Percentiles rank a stretch among this genome's conserved stretches.
These are phyloP conservation scores for Copromyces sp. DNA, from an alignment of 495 filamentous ascomycete species.

Conservation along the genomic window DNA sequence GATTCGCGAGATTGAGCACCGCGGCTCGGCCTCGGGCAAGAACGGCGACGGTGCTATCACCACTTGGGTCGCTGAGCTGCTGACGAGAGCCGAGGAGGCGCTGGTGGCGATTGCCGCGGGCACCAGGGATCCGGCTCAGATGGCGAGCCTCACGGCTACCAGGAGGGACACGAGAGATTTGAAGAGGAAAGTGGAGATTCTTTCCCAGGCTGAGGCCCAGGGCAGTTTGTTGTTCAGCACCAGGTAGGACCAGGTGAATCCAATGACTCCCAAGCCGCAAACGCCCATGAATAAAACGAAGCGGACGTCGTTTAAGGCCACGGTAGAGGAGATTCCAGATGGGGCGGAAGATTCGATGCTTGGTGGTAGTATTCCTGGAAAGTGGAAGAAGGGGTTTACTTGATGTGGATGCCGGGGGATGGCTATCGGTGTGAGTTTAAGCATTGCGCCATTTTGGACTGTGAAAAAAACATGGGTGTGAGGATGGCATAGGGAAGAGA, in stretches of 20 bases:
- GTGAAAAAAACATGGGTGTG: background rate
- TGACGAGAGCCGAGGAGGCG: slow-evolving; percentile 29
- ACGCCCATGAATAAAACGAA: background rate
- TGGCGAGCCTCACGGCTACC: slow-evolving; percentile 20
- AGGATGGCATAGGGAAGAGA: background rate
- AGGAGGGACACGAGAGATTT: slow-evolving; percentile 11
- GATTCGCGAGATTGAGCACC: slow-evolving; percentile 32
- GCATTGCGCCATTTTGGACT: background rate
- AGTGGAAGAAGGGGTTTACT: background rate
- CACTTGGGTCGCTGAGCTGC: slow-evolving; percentile 32
- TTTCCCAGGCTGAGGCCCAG: slow-evolving; percentile 7
- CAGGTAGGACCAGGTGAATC: background rate
- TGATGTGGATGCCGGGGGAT: background rate
- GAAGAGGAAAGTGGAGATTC: slow-evolving; percentile 19
- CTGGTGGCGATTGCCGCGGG: slow-evolving; percentile 13
- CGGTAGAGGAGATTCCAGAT: background rate
- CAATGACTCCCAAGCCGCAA: background rate
- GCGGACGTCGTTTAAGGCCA: background rate
- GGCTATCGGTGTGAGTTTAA: background rate
- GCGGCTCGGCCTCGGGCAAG: slow-evolving; percentile 23
- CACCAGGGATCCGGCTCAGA: slow-evolving; percentile 15
- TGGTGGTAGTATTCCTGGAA: background rate
- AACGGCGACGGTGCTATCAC: slow-evolving; percentile 23
- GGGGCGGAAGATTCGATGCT: background rate
- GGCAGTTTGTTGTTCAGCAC: slow-evolving; percentile 17